A percentile compares a stretch with the other conserved stretches of the same genome.
Conservation (phyloP, 2,329 filamentous ascomycete genomes). For the Penicillium sp. region DNA sequence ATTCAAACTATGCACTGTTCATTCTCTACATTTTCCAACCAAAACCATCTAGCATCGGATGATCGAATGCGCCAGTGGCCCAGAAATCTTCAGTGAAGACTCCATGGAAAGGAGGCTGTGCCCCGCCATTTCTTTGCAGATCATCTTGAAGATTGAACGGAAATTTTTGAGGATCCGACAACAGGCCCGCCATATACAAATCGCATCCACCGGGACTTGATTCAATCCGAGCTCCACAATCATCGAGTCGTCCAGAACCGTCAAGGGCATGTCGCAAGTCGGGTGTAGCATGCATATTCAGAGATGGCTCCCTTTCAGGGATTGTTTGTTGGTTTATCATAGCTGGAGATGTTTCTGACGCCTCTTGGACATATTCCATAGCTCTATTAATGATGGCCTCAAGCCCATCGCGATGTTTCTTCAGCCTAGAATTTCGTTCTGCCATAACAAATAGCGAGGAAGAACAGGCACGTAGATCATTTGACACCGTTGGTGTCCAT, state of each 20-base stretch:
- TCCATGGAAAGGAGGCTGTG: not conserved
- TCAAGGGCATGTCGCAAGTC: not conserved
- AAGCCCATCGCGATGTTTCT: constrained; percentile 24
- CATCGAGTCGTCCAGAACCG: too few species aligned
- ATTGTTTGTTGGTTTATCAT: not conserved
- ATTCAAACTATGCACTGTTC: not conserved
- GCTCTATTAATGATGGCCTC: constrained; percentile 24
- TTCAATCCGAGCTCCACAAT: not conserved
- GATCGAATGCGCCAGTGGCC: constrained; percentile 4
- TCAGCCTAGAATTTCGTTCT: constrained; percentile 22
- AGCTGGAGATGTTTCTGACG: not conserved
- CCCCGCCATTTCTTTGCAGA: not conserved
- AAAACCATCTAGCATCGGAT: constrained; percentile 2
- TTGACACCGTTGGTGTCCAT: constrained; percentile 23
- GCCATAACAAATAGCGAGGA: constrained; percentile 27
- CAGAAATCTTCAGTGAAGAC: constrained; percentile 9
- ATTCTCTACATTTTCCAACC: not conserved
- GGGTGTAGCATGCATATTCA: not conserved
- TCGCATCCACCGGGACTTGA: not conserved
- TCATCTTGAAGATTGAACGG: not conserved
- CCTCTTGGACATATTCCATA: constrained; percentile 20
- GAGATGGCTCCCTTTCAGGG: not conserved
- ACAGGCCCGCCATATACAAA: not conserved
- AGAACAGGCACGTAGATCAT: constrained; percentile 27
- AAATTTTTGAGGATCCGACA: not conserved